Conservation (phyloP, 148 eudicot genomes). For the Pharnaceum exiguum region DNA sequence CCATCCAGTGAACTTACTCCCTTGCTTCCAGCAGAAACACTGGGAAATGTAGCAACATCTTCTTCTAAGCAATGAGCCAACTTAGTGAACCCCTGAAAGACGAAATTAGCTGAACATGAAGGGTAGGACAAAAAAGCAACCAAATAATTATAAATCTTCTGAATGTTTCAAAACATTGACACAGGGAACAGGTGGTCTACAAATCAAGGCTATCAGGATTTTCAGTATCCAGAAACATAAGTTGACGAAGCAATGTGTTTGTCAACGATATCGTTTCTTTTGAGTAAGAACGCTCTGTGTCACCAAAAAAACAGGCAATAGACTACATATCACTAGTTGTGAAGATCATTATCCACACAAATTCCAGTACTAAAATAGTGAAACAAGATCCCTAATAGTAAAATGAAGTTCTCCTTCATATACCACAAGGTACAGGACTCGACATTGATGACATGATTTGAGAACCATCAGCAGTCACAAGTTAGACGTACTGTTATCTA, state of each 20-base stretch:
- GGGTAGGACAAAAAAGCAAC: constrained; percentile 1
- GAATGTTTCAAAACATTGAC: too few species aligned
- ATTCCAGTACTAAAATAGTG: not conserved
- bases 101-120: constrained; percentile 8
- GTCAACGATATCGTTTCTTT: too few species aligned
- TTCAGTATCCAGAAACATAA: too few species aligned
- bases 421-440: not conserved
- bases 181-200: too few species aligned
- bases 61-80: constrained; percentile 24
- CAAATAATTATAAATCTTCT: constrained; percentile 2
- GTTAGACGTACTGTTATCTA: too few species aligned
- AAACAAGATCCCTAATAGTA: too few species aligned
- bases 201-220: too few species aligned
- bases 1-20: constrained; percentile 26
- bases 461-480: too few species aligned
- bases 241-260: too few species aligned
- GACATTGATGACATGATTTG: not conserved
- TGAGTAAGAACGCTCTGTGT: too few species aligned
- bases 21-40: constrained; percentile 25
- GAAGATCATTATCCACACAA: not conserved
- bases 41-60: constrained; percentile 13
- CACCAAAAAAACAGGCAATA: not conserved
- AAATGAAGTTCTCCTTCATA: not conserved
- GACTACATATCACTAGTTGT: not conserved
- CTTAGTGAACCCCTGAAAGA: constrained; percentile 41